Conservation (phyloP, 805 yeast genomes). For the Scheffersomyces spartinae region DNA sequence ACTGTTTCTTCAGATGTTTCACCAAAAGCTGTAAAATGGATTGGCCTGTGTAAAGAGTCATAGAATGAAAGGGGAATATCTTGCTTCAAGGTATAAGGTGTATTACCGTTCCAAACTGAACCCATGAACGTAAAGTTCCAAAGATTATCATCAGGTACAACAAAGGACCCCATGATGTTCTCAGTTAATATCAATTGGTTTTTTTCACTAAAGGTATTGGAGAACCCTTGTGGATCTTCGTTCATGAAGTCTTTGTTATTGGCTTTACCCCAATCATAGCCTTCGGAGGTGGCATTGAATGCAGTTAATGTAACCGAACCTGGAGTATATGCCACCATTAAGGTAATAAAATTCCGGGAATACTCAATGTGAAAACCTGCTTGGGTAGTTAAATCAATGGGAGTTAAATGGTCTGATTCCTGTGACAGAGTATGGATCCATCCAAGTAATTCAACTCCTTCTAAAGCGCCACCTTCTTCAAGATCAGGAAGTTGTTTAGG, state of each 20-base stretch:
- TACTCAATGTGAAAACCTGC: slow-evolving; percentile 23
- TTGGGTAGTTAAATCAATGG: slow-evolving; percentile 61
- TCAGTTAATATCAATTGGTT: slow-evolving; percentile 69
- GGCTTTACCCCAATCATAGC: slow-evolving; percentile 72
- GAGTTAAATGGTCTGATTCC: slow-evolving; percentile 50
- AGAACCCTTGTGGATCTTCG: slow-evolving; percentile 55
- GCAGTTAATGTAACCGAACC: slow-evolving; percentile 78
- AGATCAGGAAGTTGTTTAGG: slow-evolving; percentile 35
- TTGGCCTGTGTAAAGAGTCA: slow-evolving; percentile 78
- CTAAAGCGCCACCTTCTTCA: slow-evolving; percentile 15
- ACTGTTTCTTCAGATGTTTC: slow-evolving; percentile 37
- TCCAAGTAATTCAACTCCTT: slow-evolving; percentile 67
- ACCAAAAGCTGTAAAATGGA: slow-evolving; percentile 69
- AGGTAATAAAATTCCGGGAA: slow-evolving; percentile 32
- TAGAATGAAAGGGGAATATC: slow-evolving; percentile 78
- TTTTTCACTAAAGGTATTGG: slow-evolving; percentile 42
- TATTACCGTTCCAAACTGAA: slow-evolving; percentile 62
- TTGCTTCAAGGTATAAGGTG: slow-evolving; percentile 50
- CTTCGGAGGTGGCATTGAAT: slow-evolving; percentile 48
- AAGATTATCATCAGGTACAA: slow-evolving; percentile 72
- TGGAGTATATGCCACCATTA: slow-evolving; percentile 63
- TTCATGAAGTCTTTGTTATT: slow-evolving; percentile 45
- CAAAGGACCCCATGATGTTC: slow-evolving; percentile 65
- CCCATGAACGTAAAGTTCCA: slow-evolving; percentile 94
- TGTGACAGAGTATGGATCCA: slow-evolving; percentile 87